Conservation (phyloP, 129 eudicot genomes). For the Ambrosia trifida region DNA sequence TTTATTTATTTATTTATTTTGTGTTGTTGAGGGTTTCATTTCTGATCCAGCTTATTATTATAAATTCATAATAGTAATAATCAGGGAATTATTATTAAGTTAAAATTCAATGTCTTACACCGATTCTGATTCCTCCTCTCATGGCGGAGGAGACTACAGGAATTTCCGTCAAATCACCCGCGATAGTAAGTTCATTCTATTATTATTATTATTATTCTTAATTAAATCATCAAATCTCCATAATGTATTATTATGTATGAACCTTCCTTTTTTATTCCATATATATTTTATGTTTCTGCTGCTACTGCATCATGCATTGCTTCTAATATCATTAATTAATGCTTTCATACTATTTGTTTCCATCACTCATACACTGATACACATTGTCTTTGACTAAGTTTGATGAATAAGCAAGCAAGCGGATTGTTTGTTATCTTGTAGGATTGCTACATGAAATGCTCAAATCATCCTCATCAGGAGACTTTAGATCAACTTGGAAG, state of each 20-base stretch:
- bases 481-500: slow-evolving; percentile 84
- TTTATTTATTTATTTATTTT: no score
- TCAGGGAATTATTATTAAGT: neutral
- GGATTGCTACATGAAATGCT: slow-evolving; percentile 89
- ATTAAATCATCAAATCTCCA: no score
- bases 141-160: slow-evolving; percentile 77
- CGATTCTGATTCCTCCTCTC: slow-evolving; percentile 62
- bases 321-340: neutral
- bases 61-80: neutral
- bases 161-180: slow-evolving; percentile 83
- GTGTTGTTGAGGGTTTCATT: slow-evolving; percentile 28
- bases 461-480: slow-evolving; percentile 56
- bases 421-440: slow-evolving; percentile 30
- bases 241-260: no score
- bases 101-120: slow-evolving; percentile 52
- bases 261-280: no score
- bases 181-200: no score
- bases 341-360: slow-evolving; percentile 8
- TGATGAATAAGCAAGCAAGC: slow-evolving; percentile 14
- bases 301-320: slow-evolving; percentile 16
- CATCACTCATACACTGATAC: neutral
- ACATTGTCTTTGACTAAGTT: neutral
- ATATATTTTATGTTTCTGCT: slow-evolving; percentile 18
- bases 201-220: no score
- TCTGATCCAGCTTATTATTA: neutral